phyloP scores from a whole-genome alignment of 2,329 filamentous ascomycete genomes.

The Cytospora mali region DNA sequence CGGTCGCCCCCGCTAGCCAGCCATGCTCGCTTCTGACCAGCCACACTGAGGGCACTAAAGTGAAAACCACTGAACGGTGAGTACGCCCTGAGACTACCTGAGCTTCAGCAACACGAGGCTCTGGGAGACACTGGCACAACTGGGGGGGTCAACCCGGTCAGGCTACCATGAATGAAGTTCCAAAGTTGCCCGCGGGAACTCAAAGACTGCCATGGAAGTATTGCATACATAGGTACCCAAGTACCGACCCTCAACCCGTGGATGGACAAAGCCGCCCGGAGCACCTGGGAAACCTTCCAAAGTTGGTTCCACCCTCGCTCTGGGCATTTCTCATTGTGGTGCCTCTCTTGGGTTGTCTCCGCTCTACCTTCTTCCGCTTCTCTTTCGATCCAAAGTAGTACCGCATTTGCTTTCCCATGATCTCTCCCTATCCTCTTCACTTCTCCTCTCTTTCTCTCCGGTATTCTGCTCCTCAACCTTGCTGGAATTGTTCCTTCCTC shows the following conservation, averaged over 20 bases:
- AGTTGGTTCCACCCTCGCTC: constrained; percentile 12
- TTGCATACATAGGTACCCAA: background rate
- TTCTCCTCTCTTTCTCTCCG: constrained; percentile 9
- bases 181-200: background rate
- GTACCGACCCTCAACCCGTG: constrained; percentile 2
- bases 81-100: background rate
- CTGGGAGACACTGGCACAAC: constrained; percentile 8
- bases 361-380: constrained; percentile 21
- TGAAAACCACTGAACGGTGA: background rate
- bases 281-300: constrained; percentile 9
- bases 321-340: constrained; percentile 1
- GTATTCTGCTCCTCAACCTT: constrained; percentile 13
- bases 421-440: constrained; percentile 20
- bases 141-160: background rate
- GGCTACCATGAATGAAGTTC: constrained; percentile 1
- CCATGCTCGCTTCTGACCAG: constrained; percentile 7
- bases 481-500: background rate
- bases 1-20: constrained; percentile 3
- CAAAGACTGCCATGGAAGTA: background rate
- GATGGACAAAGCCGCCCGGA: constrained; percentile 12
- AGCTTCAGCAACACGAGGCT: background rate
- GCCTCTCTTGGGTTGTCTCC: constrained; percentile 5
- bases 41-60: background rate
- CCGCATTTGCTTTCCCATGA: constrained; percentile 20
- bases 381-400: constrained; percentile 23